phyloP scores from a whole-genome alignment of 495 filamentous ascomycete genomes.

The Lepraria neglecta region DNA sequence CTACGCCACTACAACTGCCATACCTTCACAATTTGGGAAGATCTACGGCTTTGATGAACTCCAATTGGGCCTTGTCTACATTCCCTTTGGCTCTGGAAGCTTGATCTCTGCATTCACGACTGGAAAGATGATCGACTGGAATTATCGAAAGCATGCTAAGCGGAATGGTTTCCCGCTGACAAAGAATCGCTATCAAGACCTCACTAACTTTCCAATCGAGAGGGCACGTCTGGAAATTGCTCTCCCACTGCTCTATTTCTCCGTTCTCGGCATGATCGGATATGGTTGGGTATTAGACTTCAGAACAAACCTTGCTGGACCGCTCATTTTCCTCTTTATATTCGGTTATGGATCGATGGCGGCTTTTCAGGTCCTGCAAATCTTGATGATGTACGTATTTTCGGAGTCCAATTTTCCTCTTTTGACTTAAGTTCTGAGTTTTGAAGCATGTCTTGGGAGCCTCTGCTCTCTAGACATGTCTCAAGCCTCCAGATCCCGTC shows the following conservation, averaged over 20 bases:
- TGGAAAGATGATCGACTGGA: slow-evolving; percentile 25
- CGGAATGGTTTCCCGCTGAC: slow-evolving; percentile 17
- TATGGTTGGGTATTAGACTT: slow-evolving; percentile 48
- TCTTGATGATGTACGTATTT: slow-evolving; percentile 43
- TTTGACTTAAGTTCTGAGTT: no score
- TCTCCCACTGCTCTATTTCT: slow-evolving; percentile 35
- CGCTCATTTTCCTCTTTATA: slow-evolving; percentile 35
- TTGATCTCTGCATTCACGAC: slow-evolving; percentile 22
- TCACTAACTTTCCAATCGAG: slow-evolving; percentile 47
- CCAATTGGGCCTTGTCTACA: slow-evolving; percentile 44
- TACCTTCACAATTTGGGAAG: slow-evolving; percentile 47
- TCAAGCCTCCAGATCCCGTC: no score
- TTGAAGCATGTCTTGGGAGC: no score
- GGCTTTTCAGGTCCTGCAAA: slow-evolving; percentile 35
- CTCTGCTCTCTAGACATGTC: no score
- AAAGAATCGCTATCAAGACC: slow-evolving; percentile 24
- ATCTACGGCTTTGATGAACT: slow-evolving; percentile 49
- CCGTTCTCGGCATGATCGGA: slow-evolving; percentile 34
- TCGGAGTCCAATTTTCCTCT: no score
- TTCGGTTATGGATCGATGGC: slow-evolving; percentile 34
- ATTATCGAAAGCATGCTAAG: slow-evolving; percentile 24
- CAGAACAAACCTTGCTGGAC: slow-evolving; percentile 32
- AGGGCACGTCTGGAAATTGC: slow-evolving; percentile 41
- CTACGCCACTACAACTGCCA: slow-evolving; percentile 50
- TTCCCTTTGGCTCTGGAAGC: slow-evolving; percentile 47